A percentile compares a stretch with the other conserved stretches of the same genome.
phyloP scores from a whole-genome alignment of 169 alveolate species.

The Fabrea salina region DNA sequence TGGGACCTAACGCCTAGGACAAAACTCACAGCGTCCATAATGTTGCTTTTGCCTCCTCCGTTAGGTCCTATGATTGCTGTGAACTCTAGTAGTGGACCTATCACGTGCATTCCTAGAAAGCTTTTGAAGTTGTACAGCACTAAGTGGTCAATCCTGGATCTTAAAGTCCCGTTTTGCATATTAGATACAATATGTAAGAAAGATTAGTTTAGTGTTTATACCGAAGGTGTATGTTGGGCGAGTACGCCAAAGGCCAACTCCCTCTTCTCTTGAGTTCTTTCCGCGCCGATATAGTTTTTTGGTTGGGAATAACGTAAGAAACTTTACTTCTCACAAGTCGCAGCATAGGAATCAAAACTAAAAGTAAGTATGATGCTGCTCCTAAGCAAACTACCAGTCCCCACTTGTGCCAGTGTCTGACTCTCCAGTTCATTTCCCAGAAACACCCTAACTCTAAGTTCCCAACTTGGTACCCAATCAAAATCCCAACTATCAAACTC shows the following conservation, averaged over 20 bases:
- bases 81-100: conserved; percentile 86
- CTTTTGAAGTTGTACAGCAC: conserved; percentile 85
- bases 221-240: background rate
- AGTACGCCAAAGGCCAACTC: conserved; percentile 32
- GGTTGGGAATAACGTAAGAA: no score
- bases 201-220: no score
- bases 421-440: no score
- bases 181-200: no score
- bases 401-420: no score
- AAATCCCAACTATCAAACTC: no score
- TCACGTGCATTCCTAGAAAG: conserved; percentile 86
- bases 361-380: no score
- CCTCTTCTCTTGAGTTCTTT: conserved; percentile 31
- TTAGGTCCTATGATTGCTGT: conserved; percentile 92
- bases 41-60: conserved; percentile 91
- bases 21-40: conserved; percentile 84
- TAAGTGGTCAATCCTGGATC: background rate
- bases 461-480: no score
- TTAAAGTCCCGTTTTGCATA: background rate
- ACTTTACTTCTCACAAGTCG: no score
- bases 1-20: conserved; percentile 83
- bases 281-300: background rate
- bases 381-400: no score
- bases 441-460: no score
- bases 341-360: no score